Evolutionary conservation across 2,329 filamentous ascomycete species (phyloP).

Genomic region (Stagonosporopsis cucurbitacearum): DNA sequence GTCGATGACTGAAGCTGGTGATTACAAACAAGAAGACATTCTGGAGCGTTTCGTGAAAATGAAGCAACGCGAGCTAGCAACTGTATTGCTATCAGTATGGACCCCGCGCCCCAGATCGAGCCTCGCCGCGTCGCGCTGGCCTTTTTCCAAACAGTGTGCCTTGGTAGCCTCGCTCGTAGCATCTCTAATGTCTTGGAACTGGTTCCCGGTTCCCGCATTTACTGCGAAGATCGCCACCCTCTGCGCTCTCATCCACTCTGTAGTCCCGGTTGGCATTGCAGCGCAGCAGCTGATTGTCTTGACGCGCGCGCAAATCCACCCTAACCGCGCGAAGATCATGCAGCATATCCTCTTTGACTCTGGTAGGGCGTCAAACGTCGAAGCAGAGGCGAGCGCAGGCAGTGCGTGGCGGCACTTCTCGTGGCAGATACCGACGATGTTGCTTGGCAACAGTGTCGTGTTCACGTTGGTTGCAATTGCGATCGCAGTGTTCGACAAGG

Average conservation of each 20-base stretch:
- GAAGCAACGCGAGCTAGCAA: background rate
- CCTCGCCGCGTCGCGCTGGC: background rate
- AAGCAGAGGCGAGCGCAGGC: background rate
- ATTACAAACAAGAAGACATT: background rate
- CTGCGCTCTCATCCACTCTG: background rate
- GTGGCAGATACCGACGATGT: background rate
- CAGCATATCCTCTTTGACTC: background rate
- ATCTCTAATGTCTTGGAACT: background rate
- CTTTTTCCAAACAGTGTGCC: background rate
- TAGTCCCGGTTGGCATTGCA: background rate
- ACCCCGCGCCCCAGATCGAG: background rate
- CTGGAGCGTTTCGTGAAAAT: background rate
- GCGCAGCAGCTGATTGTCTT: background rate
- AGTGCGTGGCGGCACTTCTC: background rate
- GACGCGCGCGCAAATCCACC: background rate
- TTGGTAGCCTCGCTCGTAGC: background rate
- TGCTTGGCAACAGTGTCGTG: background rate
- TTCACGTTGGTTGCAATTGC: background rate
- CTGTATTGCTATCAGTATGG: background rate
- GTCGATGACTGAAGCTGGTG: background rate
- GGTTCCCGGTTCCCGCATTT: background rate
- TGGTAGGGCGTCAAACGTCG: background rate
- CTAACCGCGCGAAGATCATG: background rate
- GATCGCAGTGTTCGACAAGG: background rate
- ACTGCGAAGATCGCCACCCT: background rate